Percentiles rank a stretch among this genome's conserved stretches.
These are phyloP conservation scores for Penicillium vulpinum DNA, from an alignment of 2,329 filamentous ascomycete species.

Conservation along the genomic window DNA sequence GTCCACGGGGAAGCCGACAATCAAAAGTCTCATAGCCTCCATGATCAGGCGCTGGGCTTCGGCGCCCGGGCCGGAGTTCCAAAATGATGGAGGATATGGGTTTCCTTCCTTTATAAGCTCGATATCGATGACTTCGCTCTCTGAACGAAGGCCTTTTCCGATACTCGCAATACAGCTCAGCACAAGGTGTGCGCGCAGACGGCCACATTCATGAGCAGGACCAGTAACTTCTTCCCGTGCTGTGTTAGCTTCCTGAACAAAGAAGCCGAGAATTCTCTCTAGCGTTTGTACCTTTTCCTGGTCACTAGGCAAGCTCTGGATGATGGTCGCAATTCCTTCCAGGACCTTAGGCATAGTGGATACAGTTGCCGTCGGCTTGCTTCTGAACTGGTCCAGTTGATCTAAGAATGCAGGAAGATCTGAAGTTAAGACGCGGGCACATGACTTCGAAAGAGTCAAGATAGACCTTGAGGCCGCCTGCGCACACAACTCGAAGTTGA, in stretches of 20 bases:
- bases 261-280: conserved; percentile 39
- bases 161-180: conserved; percentile 45
- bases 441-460: conserved; percentile 46
- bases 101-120: conserved; percentile 25
- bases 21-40: conserved; percentile 43
- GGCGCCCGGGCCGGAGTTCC: conserved; percentile 36
- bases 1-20: conserved; percentile 42
- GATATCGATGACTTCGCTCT: conserved; percentile 38
- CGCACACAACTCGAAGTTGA: conserved; percentile 44
- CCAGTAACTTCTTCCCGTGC: conserved; percentile 34
- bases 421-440: conserved; percentile 40
- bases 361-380: conserved; percentile 37
- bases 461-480: conserved; percentile 47
- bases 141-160: conserved; percentile 41
- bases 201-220: conserved; percentile 36
- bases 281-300: conserved; percentile 42
- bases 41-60: conserved; percentile 39
- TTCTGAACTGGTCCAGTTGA: conserved; percentile 42
- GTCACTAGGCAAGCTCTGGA: conserved; percentile 43
- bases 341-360: conserved; percentile 45
- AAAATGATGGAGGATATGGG: conserved; percentile 39
- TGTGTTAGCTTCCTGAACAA: conserved; percentile 37
- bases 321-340: conserved; percentile 47
- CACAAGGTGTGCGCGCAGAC: conserved; percentile 36
- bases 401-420: conserved; percentile 47